These are phyloP conservation scores for Liquidambar formosana DNA, from an alignment of 164 flowering plant species.

Conservation along the genomic window DNA sequence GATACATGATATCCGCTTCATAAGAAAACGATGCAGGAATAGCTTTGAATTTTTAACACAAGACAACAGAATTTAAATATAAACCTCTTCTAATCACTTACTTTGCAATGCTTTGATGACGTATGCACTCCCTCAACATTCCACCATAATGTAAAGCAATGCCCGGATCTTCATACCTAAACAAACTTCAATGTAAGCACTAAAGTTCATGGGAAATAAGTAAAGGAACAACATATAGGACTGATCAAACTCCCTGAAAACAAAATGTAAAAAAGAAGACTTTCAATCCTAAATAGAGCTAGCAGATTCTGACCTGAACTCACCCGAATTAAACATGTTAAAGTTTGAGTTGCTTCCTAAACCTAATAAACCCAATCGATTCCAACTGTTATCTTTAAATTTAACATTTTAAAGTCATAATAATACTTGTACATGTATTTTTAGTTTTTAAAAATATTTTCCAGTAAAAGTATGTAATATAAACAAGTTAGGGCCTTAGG, in stretches of 20 bases:
- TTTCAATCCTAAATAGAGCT: too few relatives aligned
- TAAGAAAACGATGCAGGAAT: background rate
- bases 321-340: too few relatives aligned
- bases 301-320: too few relatives aligned
- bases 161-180: slow-evolving; percentile 75
- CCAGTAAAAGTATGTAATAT: too few relatives aligned
- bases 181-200: background rate
- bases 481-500: too few relatives aligned
- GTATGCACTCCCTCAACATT: slow-evolving; percentile 96
- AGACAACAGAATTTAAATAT: background rate
- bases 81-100: slow-evolving; percentile 19
- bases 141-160: slow-evolving; percentile 93
- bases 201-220: background rate
- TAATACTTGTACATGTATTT: too few relatives aligned
- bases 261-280: background rate
- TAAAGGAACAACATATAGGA: background rate
- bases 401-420: too few relatives aligned
- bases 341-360: too few relatives aligned
- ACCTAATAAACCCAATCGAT: too few relatives aligned
- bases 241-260: background rate
- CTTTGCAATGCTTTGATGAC: slow-evolving; percentile 89
- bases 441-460: too few relatives aligned
- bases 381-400: too few relatives aligned
- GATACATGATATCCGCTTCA: too few relatives aligned
- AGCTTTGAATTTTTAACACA: background rate